Evolutionary conservation across 768 basidiomycete genomes (phyloP), one percentile per base, ranked within the genome.

Genomic region (Candolleomyces aberdarensis): DNA sequence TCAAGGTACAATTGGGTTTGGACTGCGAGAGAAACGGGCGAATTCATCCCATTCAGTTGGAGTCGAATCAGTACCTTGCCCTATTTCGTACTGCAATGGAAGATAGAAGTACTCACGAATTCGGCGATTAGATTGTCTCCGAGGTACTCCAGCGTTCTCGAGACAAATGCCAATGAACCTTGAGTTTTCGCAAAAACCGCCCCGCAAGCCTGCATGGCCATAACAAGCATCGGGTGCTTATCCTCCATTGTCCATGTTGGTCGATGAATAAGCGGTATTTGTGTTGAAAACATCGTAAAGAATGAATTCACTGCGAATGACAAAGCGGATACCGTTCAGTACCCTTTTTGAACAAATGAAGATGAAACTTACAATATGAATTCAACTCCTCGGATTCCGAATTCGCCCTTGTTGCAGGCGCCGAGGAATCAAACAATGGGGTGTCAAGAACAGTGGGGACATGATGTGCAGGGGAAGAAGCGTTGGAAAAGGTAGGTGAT

Each of bases 151-250:
- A 83, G 71, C 22, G 75, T 78, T 51, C 72, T 75, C 46, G 74
- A 76, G 64, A 84, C 83, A 71, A 83, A 87, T 46, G 72, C 72
- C 58, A 72, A 64, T 2, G 85, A 83, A 36, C 70, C 74, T n/a
- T 72, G 72, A 11, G 78, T 84, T 67, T 78, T 82, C 52, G 79
- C 80, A 68, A 82, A 85, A 56, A 84, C 74, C 26, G 82, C 89
- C 60, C 83, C 88, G 70, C 81, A 86, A 20, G 81, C 85, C 69
- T 82, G 81, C 84, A 85, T 85, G 22, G 80, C 78, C 19, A 74
- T 79, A 49, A 85, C 68, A 44, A 85, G 81, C 63, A 83, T 74
- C 5, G 74, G 76, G 39, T 80, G 83, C 61, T 83, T 84, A 39
- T 70, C 74, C 29, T 77, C 80, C 66, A 74, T 65, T 31, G 72